These are phyloP conservation scores for Nitzschia sp. DNA, from an alignment of 108 stramenopile species.

Conservation along the genomic window DNA sequence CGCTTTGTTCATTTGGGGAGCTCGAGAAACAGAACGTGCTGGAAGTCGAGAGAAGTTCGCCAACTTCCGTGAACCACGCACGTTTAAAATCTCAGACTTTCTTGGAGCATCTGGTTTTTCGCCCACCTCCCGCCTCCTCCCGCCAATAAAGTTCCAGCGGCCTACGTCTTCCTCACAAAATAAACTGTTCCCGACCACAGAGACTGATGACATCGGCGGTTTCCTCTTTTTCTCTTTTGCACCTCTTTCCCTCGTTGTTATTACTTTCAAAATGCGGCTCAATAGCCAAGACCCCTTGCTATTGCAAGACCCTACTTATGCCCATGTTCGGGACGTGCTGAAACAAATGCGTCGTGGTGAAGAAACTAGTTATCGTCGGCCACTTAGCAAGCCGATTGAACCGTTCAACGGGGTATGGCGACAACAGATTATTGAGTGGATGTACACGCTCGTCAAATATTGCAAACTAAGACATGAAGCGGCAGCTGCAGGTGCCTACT, in stretches of 20 bases:
- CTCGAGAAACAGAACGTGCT: no score
- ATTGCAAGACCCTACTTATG: background rate
- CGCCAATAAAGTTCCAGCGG: no score
- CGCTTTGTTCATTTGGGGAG: no score
- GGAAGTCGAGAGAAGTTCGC: no score
- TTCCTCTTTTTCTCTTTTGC: no score
- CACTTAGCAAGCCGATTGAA: conserved; percentile 5
- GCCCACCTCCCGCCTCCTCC: no score
- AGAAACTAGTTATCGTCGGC: conserved; percentile 15
- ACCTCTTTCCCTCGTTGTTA: background rate
- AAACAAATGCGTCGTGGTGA: conserved; percentile 11
- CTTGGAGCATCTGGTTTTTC: no score
- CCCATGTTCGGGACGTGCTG: conserved; percentile 6
- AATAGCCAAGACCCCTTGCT: background rate
- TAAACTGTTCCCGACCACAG: no score
- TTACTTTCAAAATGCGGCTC: background rate
- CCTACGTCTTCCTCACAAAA: no score
- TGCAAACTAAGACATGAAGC: conserved; percentile 30
- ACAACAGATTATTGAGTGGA: conserved; percentile 33
- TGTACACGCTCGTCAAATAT: conserved; percentile 28
- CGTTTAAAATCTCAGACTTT: no score
- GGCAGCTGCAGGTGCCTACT: conserved; percentile 16
- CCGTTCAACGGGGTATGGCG: conserved; percentile 28
- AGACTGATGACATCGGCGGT: no score
- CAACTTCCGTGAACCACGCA: no score